Conservation (phyloP, 1,139 yeast species). For the Kluyveromyces sp. region DNA sequence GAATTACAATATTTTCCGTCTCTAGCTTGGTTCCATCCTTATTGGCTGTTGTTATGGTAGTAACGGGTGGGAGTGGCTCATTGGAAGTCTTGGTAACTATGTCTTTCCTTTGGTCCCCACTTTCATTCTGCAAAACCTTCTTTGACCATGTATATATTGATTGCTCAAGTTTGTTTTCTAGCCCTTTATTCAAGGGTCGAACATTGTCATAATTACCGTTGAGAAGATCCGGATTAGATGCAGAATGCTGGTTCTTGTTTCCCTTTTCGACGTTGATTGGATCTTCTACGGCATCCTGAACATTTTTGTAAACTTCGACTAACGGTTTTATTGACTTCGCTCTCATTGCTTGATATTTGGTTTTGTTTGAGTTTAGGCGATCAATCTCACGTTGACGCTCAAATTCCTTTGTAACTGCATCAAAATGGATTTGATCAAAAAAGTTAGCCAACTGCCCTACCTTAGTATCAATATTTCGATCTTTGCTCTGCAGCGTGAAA, state of each 20-base stretch:
- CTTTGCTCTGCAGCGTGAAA: conserved; percentile 14
- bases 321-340: conserved; percentile 76
- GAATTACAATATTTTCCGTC: conserved; percentile 20
- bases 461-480: conserved; percentile 32
- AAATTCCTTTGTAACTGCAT: conserved; percentile 76
- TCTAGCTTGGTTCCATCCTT: conserved; percentile 18
- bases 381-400: conserved; percentile 82
- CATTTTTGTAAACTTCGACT: conserved; percentile 85
- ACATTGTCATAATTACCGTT: neutral
- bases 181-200: conserved; percentile 14
- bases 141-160: conserved; percentile 31
- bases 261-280: conserved; percentile 32
- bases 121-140: conserved; percentile 13
- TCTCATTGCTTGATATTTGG: conserved; percentile 67
- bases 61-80: conserved; percentile 19
- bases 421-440: conserved; percentile 73
- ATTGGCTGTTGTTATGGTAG: conserved; percentile 21
- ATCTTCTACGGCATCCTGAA: conserved; percentile 74
- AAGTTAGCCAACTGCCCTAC: conserved; percentile 62
- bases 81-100: conserved; percentile 8
- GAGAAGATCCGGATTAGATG: neutral
- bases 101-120: conserved; percentile 1
- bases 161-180: conserved; percentile 27
- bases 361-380: conserved; percentile 51
- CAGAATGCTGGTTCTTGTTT: neutral